Evolutionary conservation across 331 rosid species (phyloP), one percentile per base, ranked within the genome.

Genomic region (Malus hybrid): DNA sequence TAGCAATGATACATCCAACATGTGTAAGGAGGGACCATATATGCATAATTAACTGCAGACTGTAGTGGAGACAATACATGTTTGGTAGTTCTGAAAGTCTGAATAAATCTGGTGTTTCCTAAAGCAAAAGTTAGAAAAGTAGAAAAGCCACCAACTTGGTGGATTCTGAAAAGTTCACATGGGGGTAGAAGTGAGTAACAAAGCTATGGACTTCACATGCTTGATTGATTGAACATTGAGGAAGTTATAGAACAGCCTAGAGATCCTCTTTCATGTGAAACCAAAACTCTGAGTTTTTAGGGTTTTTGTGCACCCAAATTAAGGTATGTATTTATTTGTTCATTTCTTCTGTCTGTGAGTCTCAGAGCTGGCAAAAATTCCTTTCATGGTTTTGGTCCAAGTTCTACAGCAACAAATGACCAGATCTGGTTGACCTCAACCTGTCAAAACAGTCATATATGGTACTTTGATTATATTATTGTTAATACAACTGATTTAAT

Each of bases 151-250:
- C 68, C 64, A 22, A 22, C 80, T 81, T 71, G 80, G 92, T 90
- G 93, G 84, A 10, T 76, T 84, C 92, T 89, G 89, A 83, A 89
- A 91, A 91, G 28, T 78, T 75, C 92, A 87, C 94, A 74, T 87
- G 90, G 75, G 39, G 39, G 29, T 55, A 10, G 58, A 73, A 60
- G 76, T 60, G 22, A 22, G 36, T 56, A 12, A 6, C 14, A 56
- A 56, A 33, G 65, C 20, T 26, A 53, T 10, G 53, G 66, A 39
- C 24, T 22, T 34, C 68, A 39, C 68, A 73, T 60, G 57, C 77
- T 26, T 72, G 66, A 29, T 29, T 70, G 33, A 33, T 71, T 53
- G 52, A 71, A 1, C 52, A 60, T 73, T 42, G n/a, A 61, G 60
- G 5, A 60, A 73, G 6, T 22, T 29, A 56, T 2, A n/a, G 16